Percentiles rank a stretch among this genome's conserved stretches.
Evolutionary conservation across 2,329 filamentous ascomycete species (phyloP).

Genomic region (Colletotrichum neosansevieriae): DNA sequence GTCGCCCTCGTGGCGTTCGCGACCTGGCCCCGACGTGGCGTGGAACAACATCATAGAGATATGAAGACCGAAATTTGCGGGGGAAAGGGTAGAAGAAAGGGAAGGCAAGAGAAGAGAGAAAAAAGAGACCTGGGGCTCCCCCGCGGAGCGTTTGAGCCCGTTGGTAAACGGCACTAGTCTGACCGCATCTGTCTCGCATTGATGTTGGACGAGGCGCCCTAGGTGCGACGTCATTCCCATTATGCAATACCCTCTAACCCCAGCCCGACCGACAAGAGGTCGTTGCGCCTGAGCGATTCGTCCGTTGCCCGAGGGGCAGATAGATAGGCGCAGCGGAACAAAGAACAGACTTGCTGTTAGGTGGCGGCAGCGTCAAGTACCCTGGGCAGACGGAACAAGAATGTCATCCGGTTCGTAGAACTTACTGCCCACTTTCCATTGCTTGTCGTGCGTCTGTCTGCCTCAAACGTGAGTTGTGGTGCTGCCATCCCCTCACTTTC

Average conservation of each 20-base stretch:
- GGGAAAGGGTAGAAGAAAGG: neutral
- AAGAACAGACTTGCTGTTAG: neutral
- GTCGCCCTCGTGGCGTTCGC: slow-evolving; percentile 9
- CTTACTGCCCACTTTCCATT: slow-evolving; percentile 20
- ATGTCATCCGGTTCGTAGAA: slow-evolving; percentile 14
- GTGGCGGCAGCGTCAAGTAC: neutral
- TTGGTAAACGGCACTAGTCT: slow-evolving; percentile 22
- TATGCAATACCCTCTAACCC: slow-evolving; percentile 11
- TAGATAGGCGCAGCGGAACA: slow-evolving; percentile 19
- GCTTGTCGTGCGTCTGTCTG: slow-evolving; percentile 10
- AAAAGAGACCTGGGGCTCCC: slow-evolving; percentile 10
- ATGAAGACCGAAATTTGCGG: neutral
- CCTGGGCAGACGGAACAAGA: slow-evolving; percentile 25
- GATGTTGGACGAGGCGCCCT: slow-evolving; percentile 30
- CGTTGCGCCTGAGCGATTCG: slow-evolving; percentile 12
- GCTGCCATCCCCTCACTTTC: slow-evolving; percentile 4
- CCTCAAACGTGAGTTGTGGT: slow-evolving; percentile 1
- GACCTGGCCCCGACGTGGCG: slow-evolving; percentile 9
- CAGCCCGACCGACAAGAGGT: neutral
- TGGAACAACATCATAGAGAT: neutral
- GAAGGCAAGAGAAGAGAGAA: neutral
- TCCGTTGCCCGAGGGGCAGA: neutral
- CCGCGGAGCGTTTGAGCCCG: slow-evolving; percentile 20
- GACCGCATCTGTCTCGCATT: slow-evolving; percentile 39
- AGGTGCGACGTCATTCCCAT: slow-evolving; percentile 38